Conservation (phyloP, 768 basidiomycete genomes). For the Megacollybia marginata region DNA sequence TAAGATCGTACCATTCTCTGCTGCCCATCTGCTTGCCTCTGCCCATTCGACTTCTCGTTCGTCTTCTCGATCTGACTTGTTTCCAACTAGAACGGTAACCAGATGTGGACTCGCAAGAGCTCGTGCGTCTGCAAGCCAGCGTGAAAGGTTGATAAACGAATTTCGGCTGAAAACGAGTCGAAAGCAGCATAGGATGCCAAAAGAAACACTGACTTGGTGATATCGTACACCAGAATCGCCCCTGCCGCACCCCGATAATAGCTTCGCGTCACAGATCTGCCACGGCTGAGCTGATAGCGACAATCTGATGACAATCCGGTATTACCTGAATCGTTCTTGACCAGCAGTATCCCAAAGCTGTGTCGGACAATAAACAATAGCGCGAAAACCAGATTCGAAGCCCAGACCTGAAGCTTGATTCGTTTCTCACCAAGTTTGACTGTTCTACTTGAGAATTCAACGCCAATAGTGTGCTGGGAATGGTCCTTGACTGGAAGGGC, state of each 20-base stretch:
- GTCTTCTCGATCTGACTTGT: constrained; percentile 92
- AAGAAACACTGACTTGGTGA: constrained; percentile 58
- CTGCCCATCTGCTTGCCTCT: constrained; percentile 93
- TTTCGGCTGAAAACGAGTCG: constrained; percentile 51
- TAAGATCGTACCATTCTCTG: constrained; percentile 71
- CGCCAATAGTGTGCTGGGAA: constrained; percentile 97
- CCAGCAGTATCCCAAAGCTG: constrained; percentile 98
- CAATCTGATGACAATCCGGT: neutral
- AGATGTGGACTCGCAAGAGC: constrained; percentile 90
- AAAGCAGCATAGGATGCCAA: constrained; percentile 6
- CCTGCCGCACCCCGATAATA: constrained; percentile 95
- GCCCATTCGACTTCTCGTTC: constrained; percentile 93
- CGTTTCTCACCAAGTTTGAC: constrained; percentile 90
- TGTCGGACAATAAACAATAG: constrained; percentile 7
- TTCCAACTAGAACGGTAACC: constrained; percentile 87
- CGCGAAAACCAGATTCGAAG: constrained; percentile 5
- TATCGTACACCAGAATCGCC: constrained; percentile 89
- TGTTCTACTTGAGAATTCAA: constrained; percentile 94
- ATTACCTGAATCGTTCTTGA: constrained; percentile 85
- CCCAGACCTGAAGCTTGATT: constrained; percentile 85
- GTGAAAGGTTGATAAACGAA: constrained; percentile 75
- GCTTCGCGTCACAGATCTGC: constrained; percentile 84
- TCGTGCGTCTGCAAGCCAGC: constrained; percentile 91
- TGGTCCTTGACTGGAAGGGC: constrained; percentile 81
- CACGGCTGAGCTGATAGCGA: constrained; percentile 10